These are phyloP conservation scores for Arabidopsis arenosa DNA, from an alignment of 345 rosid genomes.

Conservation along the genomic window DNA sequence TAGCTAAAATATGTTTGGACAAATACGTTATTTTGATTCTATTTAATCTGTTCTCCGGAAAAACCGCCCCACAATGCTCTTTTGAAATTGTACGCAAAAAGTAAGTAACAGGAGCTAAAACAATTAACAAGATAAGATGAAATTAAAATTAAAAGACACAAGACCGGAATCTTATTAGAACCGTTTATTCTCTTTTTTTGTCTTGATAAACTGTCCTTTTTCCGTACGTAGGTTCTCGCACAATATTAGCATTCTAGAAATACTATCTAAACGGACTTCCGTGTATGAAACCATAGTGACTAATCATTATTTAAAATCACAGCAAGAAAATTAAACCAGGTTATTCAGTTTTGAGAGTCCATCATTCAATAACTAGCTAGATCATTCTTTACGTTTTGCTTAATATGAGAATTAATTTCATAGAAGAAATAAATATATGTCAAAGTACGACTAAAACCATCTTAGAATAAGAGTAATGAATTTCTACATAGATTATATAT, in stretches of 20 bases:
- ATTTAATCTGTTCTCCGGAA: background rate
- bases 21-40: background rate
- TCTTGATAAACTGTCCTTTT: background rate
- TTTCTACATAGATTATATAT: background rate
- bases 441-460: conserved; percentile 16
- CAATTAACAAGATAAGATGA: no score
- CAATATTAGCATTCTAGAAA: background rate
- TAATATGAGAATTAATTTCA: no score
- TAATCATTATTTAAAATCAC: background rate
- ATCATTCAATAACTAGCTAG: background rate
- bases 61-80: no score
- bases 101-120: no score
- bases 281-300: background rate
- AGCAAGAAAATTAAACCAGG: background rate
- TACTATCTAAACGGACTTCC: background rate
- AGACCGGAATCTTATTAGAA: no score
- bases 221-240: background rate
- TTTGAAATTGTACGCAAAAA: no score
- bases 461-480: background rate
- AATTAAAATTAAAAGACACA: no score
- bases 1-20: background rate
- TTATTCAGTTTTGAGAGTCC: background rate
- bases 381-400: background rate
- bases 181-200: no score
- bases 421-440: background rate